Evolutionary conservation across 257 asterid genomes (phyloP).

Genomic region (Henckelia pumila): DNA sequence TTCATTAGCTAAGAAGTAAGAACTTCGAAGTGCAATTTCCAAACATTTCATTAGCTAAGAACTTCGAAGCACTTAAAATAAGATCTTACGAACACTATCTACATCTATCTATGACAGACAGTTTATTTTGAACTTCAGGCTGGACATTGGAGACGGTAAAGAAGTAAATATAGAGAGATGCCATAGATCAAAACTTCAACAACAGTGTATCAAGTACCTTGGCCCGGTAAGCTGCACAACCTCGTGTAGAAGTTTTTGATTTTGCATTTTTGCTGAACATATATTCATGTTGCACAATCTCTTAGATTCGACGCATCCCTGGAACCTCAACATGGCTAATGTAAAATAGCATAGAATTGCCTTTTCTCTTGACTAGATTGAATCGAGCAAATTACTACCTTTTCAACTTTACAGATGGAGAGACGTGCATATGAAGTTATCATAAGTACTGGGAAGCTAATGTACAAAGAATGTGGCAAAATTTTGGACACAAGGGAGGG

Average conservation of each 20-base stretch:
- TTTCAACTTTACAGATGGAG: conserved; percentile 47
- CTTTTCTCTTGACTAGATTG: not conserved
- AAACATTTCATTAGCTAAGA: no score
- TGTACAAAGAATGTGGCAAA: conserved; percentile 57
- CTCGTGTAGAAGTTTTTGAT: not conserved
- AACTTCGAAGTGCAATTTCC: no score
- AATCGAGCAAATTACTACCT: not conserved
- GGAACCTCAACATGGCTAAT: not conserved
- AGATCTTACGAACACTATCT: no score
- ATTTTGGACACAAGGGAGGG: conserved; percentile 63
- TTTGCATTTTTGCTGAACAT: not conserved
- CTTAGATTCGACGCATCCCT: not conserved
- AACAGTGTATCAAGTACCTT: conserved; percentile 84
- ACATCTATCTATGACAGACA: not conserved
- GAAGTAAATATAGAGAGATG: conserved; percentile 77
- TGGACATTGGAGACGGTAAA: conserved; percentile 83
- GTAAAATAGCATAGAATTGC: not conserved
- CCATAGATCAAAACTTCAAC: conserved; percentile 65
- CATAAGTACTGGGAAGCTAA: conserved; percentile 53
- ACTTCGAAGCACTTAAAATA: no score
- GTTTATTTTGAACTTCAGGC: conserved; percentile 39
- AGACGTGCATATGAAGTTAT: conserved; percentile 62
- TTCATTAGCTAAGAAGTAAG: no score
- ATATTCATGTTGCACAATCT: not conserved
- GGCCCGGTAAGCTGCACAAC: conserved; percentile 63